These are phyloP conservation scores for Aphanomyces astaci DNA, from an alignment of 352 stramenopile genomes.

Conservation along the genomic window DNA sequence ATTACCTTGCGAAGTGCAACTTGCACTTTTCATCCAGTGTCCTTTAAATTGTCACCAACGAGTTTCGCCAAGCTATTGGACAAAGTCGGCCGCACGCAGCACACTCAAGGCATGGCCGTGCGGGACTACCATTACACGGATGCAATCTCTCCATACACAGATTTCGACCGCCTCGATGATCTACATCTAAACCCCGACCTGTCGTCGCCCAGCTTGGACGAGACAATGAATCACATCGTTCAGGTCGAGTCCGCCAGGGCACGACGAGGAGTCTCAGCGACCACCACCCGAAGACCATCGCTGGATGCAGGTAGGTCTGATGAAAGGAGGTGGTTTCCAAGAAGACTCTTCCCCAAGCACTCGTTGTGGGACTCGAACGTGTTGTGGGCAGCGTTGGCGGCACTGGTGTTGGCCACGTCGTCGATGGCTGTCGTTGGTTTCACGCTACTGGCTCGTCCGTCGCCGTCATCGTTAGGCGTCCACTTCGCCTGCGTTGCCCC, in stretches of 20 bases:
- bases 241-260: background rate
- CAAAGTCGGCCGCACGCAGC: background rate
- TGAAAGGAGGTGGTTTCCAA: constrained; percentile 2
- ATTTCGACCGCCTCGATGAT: background rate
- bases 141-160: background rate
- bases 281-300: background rate
- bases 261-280: background rate
- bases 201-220: background rate
- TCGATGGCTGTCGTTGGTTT: background rate
- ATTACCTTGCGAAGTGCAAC: too few species aligned
- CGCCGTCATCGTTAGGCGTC: background rate
- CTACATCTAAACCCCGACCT: background rate
- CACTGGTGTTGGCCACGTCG: background rate
- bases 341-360: background rate
- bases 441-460: background rate
- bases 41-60: too few species aligned
- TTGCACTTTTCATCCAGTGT: background rate
- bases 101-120: background rate
- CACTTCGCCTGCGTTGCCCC: constrained; percentile 14
- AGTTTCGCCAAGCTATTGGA: too few species aligned
- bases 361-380: constrained; percentile 13
- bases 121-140: background rate
- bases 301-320: background rate
- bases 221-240: constrained; percentile 1
- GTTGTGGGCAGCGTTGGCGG: background rate